Percentiles rank a stretch among this genome's conserved stretches.
Conservation (phyloP, 176 grass and related monocot genomes). For the Aegilops longissima region DNA sequence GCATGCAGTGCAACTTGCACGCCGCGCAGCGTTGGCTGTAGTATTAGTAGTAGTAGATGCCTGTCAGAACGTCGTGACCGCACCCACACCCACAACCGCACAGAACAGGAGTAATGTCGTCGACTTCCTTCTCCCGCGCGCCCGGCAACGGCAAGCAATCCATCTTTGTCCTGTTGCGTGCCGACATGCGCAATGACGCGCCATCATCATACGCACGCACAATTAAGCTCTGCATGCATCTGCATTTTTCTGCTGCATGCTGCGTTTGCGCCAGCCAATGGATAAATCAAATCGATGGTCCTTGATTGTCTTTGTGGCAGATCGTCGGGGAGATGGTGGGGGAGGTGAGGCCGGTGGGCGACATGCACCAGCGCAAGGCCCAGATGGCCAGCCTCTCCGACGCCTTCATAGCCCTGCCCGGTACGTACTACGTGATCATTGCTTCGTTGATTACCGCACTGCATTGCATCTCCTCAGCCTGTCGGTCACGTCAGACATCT, state of each 20-base stretch:
- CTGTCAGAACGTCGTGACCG: too few species aligned
- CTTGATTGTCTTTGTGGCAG: slow-evolving; percentile 12
- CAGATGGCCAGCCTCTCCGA: slow-evolving; percentile 69
- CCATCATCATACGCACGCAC: neutral
- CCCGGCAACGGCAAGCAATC: too few species aligned
- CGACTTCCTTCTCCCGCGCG: too few species aligned
- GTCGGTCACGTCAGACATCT: neutral
- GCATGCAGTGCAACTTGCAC: too few species aligned
- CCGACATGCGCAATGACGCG: neutral
- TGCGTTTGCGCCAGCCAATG: neutral
- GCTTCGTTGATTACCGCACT: too few species aligned
- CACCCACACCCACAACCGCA: too few species aligned
- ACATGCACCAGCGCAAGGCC: slow-evolving; percentile 78
- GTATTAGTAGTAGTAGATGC: too few species aligned
- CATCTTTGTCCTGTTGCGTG: neutral
- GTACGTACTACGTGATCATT: slow-evolving; percentile 16
- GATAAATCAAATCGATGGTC: neutral
- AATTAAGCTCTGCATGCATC: neutral
- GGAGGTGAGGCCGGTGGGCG: slow-evolving; percentile 61
- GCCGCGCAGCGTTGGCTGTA: too few species aligned
- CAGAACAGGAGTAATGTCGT: too few species aligned
- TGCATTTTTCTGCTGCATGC: neutral
- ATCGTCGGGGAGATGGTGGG: slow-evolving; percentile 56
- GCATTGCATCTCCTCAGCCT: neutral
- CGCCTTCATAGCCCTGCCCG: slow-evolving; percentile 66